phyloP scores from a whole-genome alignment of 345 rosid species.

The Salix caprea region DNA sequence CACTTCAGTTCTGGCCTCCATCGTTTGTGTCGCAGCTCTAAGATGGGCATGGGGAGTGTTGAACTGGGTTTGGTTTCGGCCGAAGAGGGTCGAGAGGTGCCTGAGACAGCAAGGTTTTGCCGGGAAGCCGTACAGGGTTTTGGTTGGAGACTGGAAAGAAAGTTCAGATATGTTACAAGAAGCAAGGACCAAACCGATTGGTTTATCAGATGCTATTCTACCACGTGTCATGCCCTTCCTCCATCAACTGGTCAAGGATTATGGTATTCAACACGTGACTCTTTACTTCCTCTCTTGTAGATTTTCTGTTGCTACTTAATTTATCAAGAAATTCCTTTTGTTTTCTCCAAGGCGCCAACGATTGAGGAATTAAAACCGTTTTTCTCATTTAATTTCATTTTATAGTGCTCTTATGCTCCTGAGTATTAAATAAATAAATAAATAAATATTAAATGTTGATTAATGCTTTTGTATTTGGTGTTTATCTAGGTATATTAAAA shows the following conservation, averaged over 20 bases:
- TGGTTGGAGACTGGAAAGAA: slow-evolving; percentile 40
- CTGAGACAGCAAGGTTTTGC: slow-evolving; percentile 42
- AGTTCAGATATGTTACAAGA: slow-evolving; percentile 16
- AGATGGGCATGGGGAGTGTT: slow-evolving; percentile 22
- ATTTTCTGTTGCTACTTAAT: too few relatives aligned
- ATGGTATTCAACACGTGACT: slow-evolving; percentile 17
- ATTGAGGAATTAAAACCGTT: too few relatives aligned
- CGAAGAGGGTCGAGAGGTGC: slow-evolving; percentile 38
- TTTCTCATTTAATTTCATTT: too few relatives aligned
- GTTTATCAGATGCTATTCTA: slow-evolving; percentile 29
- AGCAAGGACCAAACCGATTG: slow-evolving; percentile 31
- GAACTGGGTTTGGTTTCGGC: slow-evolving; percentile 47
- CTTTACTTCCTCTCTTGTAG: neutral
- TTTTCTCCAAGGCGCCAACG: too few relatives aligned
- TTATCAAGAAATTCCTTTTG: too few relatives aligned
- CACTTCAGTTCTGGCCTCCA: neutral
- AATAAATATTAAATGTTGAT: too few relatives aligned
- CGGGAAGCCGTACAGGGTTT: slow-evolving; percentile 36
- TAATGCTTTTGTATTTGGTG: too few relatives aligned
- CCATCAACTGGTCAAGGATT: slow-evolving; percentile 22
- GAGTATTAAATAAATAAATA: too few relatives aligned
- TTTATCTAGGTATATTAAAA: too few relatives aligned
- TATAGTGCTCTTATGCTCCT: too few relatives aligned
- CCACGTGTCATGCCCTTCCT: slow-evolving; percentile 38
- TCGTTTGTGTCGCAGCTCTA: neutral